These are phyloP conservation scores for Blastobotrys aristatus DNA, from an alignment of 1,139 yeast species.

Conservation along the genomic window DNA sequence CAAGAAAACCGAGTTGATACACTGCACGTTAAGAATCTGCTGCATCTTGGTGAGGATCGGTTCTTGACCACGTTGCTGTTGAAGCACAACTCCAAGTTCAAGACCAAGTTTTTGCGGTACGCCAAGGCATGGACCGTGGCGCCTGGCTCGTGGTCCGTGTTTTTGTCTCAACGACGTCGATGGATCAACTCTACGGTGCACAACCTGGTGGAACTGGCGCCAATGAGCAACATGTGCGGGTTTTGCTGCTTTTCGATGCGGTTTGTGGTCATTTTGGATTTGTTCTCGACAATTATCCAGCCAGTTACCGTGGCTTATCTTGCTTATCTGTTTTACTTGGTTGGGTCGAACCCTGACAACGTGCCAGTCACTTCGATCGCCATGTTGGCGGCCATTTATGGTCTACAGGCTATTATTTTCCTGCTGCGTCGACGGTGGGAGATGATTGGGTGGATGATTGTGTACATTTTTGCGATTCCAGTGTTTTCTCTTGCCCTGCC, in stretches of 20 bases:
- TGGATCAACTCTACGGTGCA: constrained; percentile 45
- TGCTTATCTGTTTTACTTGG: constrained; percentile 37
- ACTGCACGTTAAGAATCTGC: constrained; percentile 39
- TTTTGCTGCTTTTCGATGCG: constrained; percentile 43
- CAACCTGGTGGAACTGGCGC: constrained; percentile 38
- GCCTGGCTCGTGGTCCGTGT: constrained; percentile 41
- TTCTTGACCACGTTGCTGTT: constrained; percentile 39
- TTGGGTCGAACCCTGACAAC: constrained; percentile 28
- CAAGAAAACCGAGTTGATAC: constrained; percentile 39
- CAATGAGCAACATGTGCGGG: constrained; percentile 40
- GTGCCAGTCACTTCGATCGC: constrained; percentile 39
- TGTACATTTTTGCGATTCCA: constrained; percentile 39
- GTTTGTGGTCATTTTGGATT: constrained; percentile 38
- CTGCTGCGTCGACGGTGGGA: constrained; percentile 40
- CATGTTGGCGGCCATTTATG: constrained; percentile 39
- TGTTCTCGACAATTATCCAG: constrained; percentile 39
- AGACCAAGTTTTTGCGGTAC: constrained; percentile 38
- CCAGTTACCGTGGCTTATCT: constrained; percentile 41
- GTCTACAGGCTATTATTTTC: constrained; percentile 39
- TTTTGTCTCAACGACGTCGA: constrained; percentile 42
- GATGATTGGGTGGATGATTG: constrained; percentile 43
- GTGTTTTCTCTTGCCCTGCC: constrained; percentile 38
- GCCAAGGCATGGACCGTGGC: constrained; percentile 42
- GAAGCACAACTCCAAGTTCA: constrained; percentile 37
- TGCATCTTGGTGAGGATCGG: constrained; percentile 42